Evolutionary conservation across 768 basidiomycete species (phyloP), one percentile per base, ranked within the genome.

Genomic region (Gloeostereum incarnatum): DNA sequence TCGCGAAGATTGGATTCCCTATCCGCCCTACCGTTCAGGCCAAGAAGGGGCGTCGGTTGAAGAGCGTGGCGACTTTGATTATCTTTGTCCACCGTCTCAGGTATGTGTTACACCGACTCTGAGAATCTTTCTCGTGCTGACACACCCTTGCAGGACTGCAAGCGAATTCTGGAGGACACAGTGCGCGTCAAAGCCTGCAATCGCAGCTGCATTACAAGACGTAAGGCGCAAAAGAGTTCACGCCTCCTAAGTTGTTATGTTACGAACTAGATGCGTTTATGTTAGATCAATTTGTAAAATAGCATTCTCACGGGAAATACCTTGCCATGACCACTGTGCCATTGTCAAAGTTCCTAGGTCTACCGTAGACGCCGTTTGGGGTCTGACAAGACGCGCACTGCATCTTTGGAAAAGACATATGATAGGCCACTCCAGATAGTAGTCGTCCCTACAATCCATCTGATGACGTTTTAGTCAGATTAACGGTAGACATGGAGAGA

Each of bases 391-490:
- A 89, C 57, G 25, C 75, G 75, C 30, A 89, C 79, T 0, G 81
- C 83, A 43, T 81, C 69, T 51, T 79, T 84, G 5, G 79, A 75
- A 50, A 84, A 80, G 5, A 90, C 48, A 50, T 90, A 90, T 14
- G 85, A 86, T 33, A 85, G 51, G 8, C 94, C 94, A 47, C 90
- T 93, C 81, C 85, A 89, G 19, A 97, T 63, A 1, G 94, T 99
- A 5, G 94, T 96, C 3, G 73, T 73, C 0, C 85, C 94, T 1
- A 98, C 94, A 0, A 81, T 66, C 73, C 72, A 85, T 53, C 94
- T 98, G 40, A 6, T 32, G 23, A 22, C n/a, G n/a, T n/a, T n/a
- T n/a, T n/a, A 14, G 18, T 25, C 8, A 6, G 29, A 46, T 33
- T 45, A 45, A 31, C n/a, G n/a, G n/a, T n/a, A n/a, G n/a, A n/a